These are phyloP conservation scores for Chrysophaeum taylorii DNA, from an alignment of 352 stramenopile species.

Conservation along the genomic window DNA sequence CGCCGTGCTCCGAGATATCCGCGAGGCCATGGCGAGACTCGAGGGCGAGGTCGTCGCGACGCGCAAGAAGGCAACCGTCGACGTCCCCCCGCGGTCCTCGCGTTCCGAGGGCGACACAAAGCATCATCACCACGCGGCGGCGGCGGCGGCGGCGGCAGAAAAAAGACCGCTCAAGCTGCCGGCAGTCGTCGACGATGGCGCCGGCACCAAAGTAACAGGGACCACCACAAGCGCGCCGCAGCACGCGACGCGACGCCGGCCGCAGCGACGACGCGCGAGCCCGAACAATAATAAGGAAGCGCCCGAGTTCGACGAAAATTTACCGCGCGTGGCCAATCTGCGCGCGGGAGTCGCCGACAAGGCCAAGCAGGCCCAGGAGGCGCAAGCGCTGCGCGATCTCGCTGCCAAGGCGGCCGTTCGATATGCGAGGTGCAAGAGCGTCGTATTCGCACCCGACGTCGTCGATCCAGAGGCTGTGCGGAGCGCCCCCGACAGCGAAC, in stretches of 20 bases:
- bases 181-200: not conserved
- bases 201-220: not conserved
- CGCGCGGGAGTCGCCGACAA: constrained; percentile 6
- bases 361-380: constrained; percentile 2
- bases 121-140: not conserved
- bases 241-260: not conserved
- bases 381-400: constrained; percentile 6
- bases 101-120: not conserved
- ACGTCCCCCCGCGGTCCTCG: not conserved
- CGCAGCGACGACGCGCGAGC: constrained; percentile 4
- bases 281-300: too few relatives aligned
- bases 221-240: not conserved
- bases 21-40: constrained; percentile 4
- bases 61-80: not conserved
- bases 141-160: not conserved
- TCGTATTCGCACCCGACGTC: constrained; percentile 18
- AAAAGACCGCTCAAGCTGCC: too few relatives aligned
- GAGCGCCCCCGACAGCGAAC: not conserved
- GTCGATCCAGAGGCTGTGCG: not conserved
- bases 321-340: constrained; percentile 18
- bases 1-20: not conserved
- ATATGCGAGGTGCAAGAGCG: constrained; percentile 14
- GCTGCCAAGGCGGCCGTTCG: constrained; percentile 18
- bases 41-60: constrained; percentile 3
- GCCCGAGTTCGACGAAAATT: constrained; percentile 16